phyloP scores from a whole-genome alignment of 179 eudicot species.

The Nepenthes alata region DNA sequence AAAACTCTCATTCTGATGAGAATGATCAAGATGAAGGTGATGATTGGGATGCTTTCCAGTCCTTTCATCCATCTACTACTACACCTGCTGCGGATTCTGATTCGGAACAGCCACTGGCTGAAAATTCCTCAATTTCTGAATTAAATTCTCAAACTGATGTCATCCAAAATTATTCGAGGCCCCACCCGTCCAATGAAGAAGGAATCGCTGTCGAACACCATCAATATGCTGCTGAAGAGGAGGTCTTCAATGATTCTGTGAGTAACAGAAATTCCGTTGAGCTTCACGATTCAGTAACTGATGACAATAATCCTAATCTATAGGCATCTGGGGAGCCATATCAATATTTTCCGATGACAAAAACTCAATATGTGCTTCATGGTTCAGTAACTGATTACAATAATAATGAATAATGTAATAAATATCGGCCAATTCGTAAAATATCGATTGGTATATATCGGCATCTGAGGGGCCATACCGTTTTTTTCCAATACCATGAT shows the following conservation, averaged over 20 bases:
- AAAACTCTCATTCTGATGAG: constrained; percentile 14
- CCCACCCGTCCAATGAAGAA: constrained; percentile 1
- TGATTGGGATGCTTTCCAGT: constrained; percentile 98
- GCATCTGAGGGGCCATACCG: too few species aligned
- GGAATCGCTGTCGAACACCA: background rate
- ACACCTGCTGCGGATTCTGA: constrained; percentile 22
- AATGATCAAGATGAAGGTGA: constrained; percentile 42
- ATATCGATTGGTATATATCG: too few species aligned
- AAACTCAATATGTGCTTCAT: too few species aligned
- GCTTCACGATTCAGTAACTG: constrained; percentile 11
- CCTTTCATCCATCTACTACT: constrained; percentile 63
- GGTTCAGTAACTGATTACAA: too few species aligned
- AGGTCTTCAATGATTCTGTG: constrained; percentile 3
- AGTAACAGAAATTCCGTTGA: constrained; percentile 7
- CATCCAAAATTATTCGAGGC: constrained; percentile 10
- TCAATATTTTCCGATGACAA: too few species aligned
- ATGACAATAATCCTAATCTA: constrained; percentile 8
- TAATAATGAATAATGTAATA: too few species aligned
- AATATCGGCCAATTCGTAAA: too few species aligned
- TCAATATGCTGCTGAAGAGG: constrained; percentile 8
- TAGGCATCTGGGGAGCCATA: background rate
- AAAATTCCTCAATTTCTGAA: background rate
- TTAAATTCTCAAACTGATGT: constrained; percentile 9
- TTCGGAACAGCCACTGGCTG: constrained; percentile 2
- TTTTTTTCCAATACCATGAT: too few species aligned